These are phyloP conservation scores for Dioscorea zingiberensis DNA, from an alignment of 106 monocot species.

Conservation along the genomic window DNA sequence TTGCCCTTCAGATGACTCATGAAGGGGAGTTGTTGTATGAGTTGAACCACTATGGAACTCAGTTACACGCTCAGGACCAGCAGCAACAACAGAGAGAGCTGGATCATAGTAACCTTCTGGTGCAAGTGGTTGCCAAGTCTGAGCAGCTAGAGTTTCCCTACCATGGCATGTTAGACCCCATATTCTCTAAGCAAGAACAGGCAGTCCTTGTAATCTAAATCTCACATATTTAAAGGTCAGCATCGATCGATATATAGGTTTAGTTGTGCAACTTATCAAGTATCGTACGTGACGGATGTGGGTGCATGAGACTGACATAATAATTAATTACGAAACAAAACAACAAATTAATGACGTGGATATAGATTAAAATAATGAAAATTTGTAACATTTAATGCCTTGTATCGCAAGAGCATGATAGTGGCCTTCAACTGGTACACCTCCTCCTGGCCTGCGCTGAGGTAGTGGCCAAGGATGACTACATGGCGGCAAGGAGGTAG, in stretches of 20 bases:
- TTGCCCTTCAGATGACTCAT: background rate
- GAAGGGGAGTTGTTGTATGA: background rate
- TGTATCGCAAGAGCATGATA: conserved; percentile 30
- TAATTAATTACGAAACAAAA: too few relatives aligned
- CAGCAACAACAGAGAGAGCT: background rate
- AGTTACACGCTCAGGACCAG: background rate
- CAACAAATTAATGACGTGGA: background rate
- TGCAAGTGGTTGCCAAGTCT: too few relatives aligned
- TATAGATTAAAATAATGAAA: background rate
- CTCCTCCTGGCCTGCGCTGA: conserved; percentile 40
- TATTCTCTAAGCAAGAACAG: conserved; percentile 1
- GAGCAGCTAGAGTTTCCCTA: background rate
- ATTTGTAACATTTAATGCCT: too few relatives aligned
- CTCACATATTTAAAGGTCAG: too few relatives aligned
- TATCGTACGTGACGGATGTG: background rate
- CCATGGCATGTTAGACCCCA: background rate
- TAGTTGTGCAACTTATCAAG: background rate
- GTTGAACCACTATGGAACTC: background rate
- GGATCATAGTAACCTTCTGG: too few relatives aligned
- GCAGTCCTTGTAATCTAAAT: too few relatives aligned
- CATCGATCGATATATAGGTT: too few relatives aligned
- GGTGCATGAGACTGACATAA: background rate
- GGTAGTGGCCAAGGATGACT: conserved; percentile 31
- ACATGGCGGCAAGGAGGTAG: conserved; percentile 18
- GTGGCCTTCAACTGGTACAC: conserved; percentile 36